Evolutionary conservation across 192 early-diverging fungal species (phyloP), one percentile per base, ranked within the genome.

Genomic region (Nowakowskiella sp.): DNA sequence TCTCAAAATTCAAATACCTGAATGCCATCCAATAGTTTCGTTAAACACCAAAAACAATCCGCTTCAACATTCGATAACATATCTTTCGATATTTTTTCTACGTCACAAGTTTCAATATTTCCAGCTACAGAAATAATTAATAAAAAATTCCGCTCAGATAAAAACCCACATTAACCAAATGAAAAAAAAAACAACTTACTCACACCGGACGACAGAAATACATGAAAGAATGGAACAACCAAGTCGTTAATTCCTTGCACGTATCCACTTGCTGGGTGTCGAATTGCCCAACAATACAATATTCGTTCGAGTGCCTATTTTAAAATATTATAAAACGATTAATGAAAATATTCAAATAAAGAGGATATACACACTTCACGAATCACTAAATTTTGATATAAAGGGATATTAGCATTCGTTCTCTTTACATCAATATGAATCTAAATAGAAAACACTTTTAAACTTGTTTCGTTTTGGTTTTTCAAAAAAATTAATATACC

Each of bases 161-260:
- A 65, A 19, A 47, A 9, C 9, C 6, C 13, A 53, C 57, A 33
- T 66, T 52, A n/a, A 57, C 9, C 32, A 61, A 49, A 28, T 2
- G 24, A 55, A 31, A n/a, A 26, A 10, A 24, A 13, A 29, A 23
- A 31, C 0, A 7, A 65, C 68, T 33, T 59, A 85, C 83, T 77
- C 26, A 87, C 75, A 49, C 82, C 76, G 0, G 76, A 73, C 49
- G 81, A 73, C 7, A 97, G 57, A 55, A 93, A 99, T 32, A 99
- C 96, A 47, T 84, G 82, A 62, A 88, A 93, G 54, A 99, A 96
- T 13, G 96, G 94, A 26, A 91, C 94, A 6, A 92, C 88, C 24
- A 99, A 71, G 59, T 99, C 96, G 70, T 99, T 97, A 58, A 99
- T 99, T 0, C 96, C 96, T 55, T 99, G 96, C 7, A 99, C 96